Evolutionary conservation across 495 filamentous ascomycete genomes (phyloP).

Genomic region (Penicillium odoratum): DNA sequence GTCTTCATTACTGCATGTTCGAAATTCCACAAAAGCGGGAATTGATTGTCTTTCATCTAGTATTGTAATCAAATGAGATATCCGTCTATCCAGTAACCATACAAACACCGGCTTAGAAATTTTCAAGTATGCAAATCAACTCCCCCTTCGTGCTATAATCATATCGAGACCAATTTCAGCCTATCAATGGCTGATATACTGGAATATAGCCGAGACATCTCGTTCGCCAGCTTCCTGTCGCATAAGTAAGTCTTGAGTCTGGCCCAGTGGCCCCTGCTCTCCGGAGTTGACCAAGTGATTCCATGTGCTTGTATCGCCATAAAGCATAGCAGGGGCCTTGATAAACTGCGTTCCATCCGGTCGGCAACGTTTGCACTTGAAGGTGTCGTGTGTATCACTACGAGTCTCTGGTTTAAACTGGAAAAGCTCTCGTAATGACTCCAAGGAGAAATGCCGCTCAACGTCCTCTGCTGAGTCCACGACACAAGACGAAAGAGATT

Average conservation of each 20-base stretch:
- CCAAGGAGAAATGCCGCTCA: slow-evolving; percentile 90
- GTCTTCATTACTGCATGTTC: too few species aligned
- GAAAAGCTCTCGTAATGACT: slow-evolving; percentile 88
- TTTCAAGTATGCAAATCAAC: not conserved
- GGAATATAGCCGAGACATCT: slow-evolving; percentile 91
- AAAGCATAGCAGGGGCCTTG: slow-evolving; percentile 90
- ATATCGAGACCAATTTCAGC: slow-evolving; percentile 2
- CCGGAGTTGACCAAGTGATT: slow-evolving; percentile 90
- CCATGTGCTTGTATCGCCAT: slow-evolving; percentile 98
- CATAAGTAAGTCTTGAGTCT: slow-evolving; percentile 89
- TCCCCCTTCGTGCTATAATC: slow-evolving; percentile 1
- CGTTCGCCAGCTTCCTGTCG: slow-evolving; percentile 78
- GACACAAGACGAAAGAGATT: slow-evolving; percentile 94
- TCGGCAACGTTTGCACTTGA: slow-evolving; percentile 96
- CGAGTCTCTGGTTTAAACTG: slow-evolving; percentile 80
- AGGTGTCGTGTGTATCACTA: slow-evolving; percentile 96
- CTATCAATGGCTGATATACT: slow-evolving; percentile 93
- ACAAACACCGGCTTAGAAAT: not conserved
- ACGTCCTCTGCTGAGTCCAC: slow-evolving; percentile 97
- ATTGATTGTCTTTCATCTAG: not conserved
- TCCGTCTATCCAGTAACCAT: not conserved
- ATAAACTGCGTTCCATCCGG: slow-evolving; percentile 81
- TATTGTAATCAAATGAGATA: not conserved
- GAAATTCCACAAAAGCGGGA: not conserved
- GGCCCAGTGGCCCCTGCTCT: slow-evolving; percentile 62